Conservation (phyloP, 306 rosid genomes). For the Myrica gale region DNA sequence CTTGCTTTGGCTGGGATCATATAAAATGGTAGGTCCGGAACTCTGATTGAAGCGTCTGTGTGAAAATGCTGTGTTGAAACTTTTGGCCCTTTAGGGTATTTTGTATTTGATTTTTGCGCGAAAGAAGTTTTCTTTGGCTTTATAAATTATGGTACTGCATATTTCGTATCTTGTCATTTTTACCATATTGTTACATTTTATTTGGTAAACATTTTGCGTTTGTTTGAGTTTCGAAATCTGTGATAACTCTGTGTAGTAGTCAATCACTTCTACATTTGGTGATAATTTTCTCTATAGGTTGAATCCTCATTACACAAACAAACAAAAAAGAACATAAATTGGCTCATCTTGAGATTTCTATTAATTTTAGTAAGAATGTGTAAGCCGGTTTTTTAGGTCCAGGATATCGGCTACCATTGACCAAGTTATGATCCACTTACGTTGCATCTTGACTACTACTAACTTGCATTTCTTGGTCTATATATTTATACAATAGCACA, state of each 20-base stretch:
- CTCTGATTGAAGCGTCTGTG: slow-evolving; percentile 20
- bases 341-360: too few species aligned
- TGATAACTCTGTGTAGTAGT: not conserved
- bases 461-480: not conserved
- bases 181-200: not conserved
- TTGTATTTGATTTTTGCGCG: not conserved
- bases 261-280: not conserved
- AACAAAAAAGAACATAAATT: too few species aligned
- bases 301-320: not conserved
- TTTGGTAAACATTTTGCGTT: not conserved
- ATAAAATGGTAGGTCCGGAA: slow-evolving; percentile 46
- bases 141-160: slow-evolving; percentile 15
- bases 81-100: not conserved
- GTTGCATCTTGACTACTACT: not conserved
- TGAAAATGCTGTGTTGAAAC: slow-evolving; percentile 20
- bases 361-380: too few species aligned
- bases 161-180: not conserved
- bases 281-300: not conserved
- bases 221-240: not conserved
- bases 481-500: not conserved
- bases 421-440: not conserved
- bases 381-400: not conserved
- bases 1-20: slow-evolving; percentile 12
- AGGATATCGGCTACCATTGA: not conserved
- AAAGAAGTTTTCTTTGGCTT: not conserved